These are phyloP conservation scores for Rhododendron kiyosumense DNA, from an alignment of 148 eudicot species.

Conservation along the genomic window DNA sequence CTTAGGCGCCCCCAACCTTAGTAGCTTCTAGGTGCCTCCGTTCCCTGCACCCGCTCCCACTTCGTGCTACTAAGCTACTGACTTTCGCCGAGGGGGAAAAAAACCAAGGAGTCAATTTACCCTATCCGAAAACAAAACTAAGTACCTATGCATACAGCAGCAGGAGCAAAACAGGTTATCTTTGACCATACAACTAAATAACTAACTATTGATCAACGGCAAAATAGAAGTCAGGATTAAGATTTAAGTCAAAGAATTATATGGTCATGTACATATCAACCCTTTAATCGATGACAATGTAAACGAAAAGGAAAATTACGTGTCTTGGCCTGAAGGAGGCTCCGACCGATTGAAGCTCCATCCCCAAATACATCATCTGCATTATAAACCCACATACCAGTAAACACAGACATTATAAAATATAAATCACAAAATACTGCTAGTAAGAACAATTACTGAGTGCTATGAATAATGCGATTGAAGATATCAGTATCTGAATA, in stretches of 20 bases:
- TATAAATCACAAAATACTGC: not conserved
- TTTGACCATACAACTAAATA: not conserved
- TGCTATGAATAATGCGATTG: not conserved
- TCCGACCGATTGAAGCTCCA: slow-evolving; percentile 30
- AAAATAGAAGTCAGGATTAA: not conserved
- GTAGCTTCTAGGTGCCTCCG: not conserved
- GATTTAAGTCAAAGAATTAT: not conserved
- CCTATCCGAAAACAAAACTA: not conserved
- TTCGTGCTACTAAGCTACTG: not conserved
- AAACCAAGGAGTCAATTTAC: not conserved
- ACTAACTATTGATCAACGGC: not conserved
- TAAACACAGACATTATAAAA: not conserved
- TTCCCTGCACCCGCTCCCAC: not conserved
- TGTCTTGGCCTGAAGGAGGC: slow-evolving; percentile 40
- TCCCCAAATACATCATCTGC: slow-evolving; percentile 33
- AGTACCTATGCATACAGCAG: not conserved
- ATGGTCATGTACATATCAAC: not conserved
- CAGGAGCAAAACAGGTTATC: not conserved
- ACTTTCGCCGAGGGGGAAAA: not conserved
- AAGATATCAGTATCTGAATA: not conserved
- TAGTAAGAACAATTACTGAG: not conserved
- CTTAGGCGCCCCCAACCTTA: not conserved
- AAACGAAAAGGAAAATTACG: slow-evolving; percentile 10
- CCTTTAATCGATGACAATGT: not conserved
- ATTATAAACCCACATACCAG: not conserved